Conservation (phyloP, 345 rosid genomes). For the Laguncularia racemosa region DNA sequence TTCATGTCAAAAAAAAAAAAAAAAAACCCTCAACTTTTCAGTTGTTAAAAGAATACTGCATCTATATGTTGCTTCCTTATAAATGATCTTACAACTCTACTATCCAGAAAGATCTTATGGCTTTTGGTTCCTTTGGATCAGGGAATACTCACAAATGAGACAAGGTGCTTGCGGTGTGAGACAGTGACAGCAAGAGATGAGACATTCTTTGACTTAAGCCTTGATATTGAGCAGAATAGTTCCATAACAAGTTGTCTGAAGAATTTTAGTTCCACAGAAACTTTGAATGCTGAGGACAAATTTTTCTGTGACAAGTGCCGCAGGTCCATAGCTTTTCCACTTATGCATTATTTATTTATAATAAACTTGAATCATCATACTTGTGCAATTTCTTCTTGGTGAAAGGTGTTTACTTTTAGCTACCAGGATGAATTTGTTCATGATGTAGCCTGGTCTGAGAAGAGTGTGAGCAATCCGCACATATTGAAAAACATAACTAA, state of each 20-base stretch:
- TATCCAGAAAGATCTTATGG: constrained; percentile 8
- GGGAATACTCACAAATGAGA: constrained; percentile 99
- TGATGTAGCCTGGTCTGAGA: too few relatives aligned
- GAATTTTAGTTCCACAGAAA: constrained; percentile 98
- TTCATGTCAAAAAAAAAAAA: too few relatives aligned
- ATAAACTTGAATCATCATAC: too few relatives aligned
- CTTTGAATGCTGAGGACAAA: constrained; percentile 97
- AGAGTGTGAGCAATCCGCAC: too few relatives aligned
- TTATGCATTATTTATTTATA: not conserved
- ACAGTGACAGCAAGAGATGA: constrained; percentile 99
- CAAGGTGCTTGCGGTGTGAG: constrained; percentile 92
- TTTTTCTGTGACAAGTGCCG: constrained; percentile 99
- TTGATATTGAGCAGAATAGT: constrained; percentile 98
- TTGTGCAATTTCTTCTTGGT: too few relatives aligned
- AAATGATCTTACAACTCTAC: too few relatives aligned
- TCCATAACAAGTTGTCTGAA: constrained; percentile 99
- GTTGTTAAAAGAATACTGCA: too few relatives aligned
- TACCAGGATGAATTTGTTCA: too few relatives aligned
- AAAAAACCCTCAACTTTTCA: too few relatives aligned
- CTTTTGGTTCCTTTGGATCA: constrained; percentile 23
- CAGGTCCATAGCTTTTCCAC: constrained; percentile 44
- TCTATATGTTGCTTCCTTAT: too few relatives aligned
- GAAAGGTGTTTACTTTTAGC: too few relatives aligned
- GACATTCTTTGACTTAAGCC: constrained; percentile 94
- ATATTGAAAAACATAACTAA: too few relatives aligned